These are phyloP conservation scores for Colletotrichum phormii DNA, from an alignment of 2,329 filamentous ascomycete genomes.

Conservation along the genomic window DNA sequence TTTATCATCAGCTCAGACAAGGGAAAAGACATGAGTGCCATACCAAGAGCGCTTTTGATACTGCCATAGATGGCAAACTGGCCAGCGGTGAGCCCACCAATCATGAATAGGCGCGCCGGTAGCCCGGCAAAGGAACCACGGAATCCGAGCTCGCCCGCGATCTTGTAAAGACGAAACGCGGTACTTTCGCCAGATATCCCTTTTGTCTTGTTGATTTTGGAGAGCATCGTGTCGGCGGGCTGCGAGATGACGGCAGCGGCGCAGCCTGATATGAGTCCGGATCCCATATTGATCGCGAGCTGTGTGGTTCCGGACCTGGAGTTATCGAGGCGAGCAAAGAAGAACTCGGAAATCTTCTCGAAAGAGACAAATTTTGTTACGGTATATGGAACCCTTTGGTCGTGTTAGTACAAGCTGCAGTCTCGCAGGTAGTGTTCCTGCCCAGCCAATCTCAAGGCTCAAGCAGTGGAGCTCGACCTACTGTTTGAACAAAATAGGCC, in stretches of 20 bases:
- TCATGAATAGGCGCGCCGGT: slow-evolving; percentile 73
- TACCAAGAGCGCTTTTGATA: not conserved
- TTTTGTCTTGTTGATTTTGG: slow-evolving; percentile 96
- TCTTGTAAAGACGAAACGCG: slow-evolving; percentile 84
- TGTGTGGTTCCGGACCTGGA: slow-evolving; percentile 72
- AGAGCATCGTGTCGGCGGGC: slow-evolving; percentile 92
- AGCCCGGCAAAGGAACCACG: slow-evolving; percentile 84
- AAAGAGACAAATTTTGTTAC: slow-evolving; percentile 95
- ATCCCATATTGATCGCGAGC: slow-evolving; percentile 82
- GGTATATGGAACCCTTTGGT: slow-evolving; percentile 84
- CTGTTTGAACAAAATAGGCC: slow-evolving; percentile 86
- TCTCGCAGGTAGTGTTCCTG: no score
- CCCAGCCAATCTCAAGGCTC: not conserved
- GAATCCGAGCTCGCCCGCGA: slow-evolving; percentile 85
- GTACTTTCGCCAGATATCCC: slow-evolving; percentile 88
- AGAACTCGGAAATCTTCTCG: slow-evolving; percentile 84
- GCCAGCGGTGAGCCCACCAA: slow-evolving; percentile 79
- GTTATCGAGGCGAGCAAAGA: slow-evolving; percentile 80
- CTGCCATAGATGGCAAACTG: slow-evolving; percentile 86
- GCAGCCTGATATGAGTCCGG: slow-evolving; percentile 71
- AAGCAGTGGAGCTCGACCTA: slow-evolving; percentile 53
- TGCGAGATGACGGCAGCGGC: slow-evolving; percentile 88
- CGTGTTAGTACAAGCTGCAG: not conserved
- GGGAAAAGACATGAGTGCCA: accelerated
- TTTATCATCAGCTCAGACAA: not conserved